These are phyloP conservation scores for Suhomyces emberorum DNA, from an alignment of 805 yeast species.

Conservation along the genomic window DNA sequence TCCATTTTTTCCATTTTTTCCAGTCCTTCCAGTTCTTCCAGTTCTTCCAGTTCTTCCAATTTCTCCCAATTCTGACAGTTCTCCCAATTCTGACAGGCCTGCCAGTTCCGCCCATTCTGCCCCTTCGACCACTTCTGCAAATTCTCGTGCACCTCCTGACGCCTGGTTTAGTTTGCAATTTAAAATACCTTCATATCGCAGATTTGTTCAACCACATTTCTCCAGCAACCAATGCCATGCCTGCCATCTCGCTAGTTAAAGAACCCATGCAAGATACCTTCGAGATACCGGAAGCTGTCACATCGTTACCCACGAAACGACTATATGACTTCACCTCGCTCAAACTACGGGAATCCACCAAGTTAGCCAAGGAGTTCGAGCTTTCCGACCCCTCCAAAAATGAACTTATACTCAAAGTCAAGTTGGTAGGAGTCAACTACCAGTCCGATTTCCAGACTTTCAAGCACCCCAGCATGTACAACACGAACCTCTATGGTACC, in stretches of 20 bases:
- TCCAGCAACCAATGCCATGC: no score
- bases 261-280: background rate
- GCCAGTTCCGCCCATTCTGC: no score
- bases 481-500: background rate
- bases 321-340: constrained; percentile 18
- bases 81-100: no score
- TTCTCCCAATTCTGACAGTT: no score
- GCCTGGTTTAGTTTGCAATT: no score
- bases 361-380: constrained; percentile 24
- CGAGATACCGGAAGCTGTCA: constrained; percentile 2
- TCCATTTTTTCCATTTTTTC: no score
- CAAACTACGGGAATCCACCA: constrained; percentile 22
- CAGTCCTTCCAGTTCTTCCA: no score
- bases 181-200: no score
- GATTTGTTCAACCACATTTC: no score
- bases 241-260: background rate
- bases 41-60: no score
- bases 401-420: constrained; percentile 24
- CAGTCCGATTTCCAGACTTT: constrained; percentile 22
- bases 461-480: constrained; percentile 4
- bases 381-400: constrained; percentile 7
- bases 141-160: no score
- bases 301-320: constrained; percentile 23
- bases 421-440: constrained; percentile 27
- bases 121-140: no score